Percentiles rank a stretch among this genome's conserved stretches.
Evolutionary conservation across 305 asterid species (phyloP).

Genomic region (Rubia balearica): DNA sequence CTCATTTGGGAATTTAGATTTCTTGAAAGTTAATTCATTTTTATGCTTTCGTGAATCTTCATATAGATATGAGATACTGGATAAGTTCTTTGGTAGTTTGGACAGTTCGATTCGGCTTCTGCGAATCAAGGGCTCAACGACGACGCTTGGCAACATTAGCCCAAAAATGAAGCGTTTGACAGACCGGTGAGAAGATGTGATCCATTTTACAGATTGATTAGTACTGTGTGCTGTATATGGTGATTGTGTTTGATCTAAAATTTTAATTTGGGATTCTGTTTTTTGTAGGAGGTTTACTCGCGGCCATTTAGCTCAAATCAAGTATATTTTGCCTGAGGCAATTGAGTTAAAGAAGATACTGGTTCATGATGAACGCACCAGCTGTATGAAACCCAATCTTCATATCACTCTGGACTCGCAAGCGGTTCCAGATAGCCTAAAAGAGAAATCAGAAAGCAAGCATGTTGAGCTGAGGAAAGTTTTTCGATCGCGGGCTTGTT

Average conservation of each 20-base stretch:
- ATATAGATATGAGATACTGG: constrained; percentile 61
- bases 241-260: too few relatives aligned
- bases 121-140: constrained; percentile 35
- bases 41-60: background rate
- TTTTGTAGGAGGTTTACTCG: too few relatives aligned
- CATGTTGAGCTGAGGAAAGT: constrained; percentile 50
- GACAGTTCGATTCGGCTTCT: constrained; percentile 43
- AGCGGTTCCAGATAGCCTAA: constrained; percentile 30
- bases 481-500: constrained; percentile 46
- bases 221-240: background rate
- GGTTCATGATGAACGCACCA: constrained; percentile 55
- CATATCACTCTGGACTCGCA: constrained; percentile 17
- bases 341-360: constrained; percentile 56
- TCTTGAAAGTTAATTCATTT: background rate
- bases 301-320: too few relatives aligned
- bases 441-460: constrained; percentile 37
- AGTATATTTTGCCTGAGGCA: constrained; percentile 80
- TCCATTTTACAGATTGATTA: background rate
- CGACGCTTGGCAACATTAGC: background rate
- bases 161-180: background rate
- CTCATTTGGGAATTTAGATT: background rate
- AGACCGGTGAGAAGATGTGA: background rate
- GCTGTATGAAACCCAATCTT: constrained; percentile 74
- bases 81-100: constrained; percentile 58
- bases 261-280: too few relatives aligned